Evolutionary conservation across 192 early-diverging fungal genomes (phyloP).

Genomic region (Borealophlyctis nickersoniae): DNA sequence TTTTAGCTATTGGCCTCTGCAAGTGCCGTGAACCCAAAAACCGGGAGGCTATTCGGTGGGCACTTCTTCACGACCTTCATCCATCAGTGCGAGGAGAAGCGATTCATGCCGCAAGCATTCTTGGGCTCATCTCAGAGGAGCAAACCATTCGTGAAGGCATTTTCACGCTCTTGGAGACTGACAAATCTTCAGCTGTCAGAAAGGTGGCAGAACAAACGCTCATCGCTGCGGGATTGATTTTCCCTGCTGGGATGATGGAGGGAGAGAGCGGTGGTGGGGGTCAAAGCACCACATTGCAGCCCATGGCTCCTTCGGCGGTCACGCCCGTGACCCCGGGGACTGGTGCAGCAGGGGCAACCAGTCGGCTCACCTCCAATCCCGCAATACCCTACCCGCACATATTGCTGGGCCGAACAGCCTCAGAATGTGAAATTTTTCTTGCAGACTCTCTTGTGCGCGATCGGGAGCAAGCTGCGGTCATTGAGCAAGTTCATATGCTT

Average conservation of each 20-base stretch:
- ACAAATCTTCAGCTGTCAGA: slow-evolving; percentile 34
- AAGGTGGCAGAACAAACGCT: slow-evolving; percentile 43
- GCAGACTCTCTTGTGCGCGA: slow-evolving; percentile 37
- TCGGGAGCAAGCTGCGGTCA: slow-evolving; percentile 38
- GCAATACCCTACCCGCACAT: slow-evolving; percentile 27
- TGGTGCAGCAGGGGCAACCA: background rate
- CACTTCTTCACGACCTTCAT: slow-evolving; percentile 39
- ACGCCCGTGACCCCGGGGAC: background rate
- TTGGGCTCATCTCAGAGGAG: slow-evolving; percentile 34
- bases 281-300: background rate
- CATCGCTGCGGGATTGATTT: slow-evolving; percentile 25
- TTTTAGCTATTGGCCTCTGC: background rate
- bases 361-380: slow-evolving; percentile 1
- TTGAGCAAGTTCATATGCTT: slow-evolving; percentile 45
- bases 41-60: slow-evolving; percentile 41
- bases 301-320: background rate
- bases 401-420: slow-evolving; percentile 18
- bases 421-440: slow-evolving; percentile 42
- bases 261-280: background rate
- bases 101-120: slow-evolving; percentile 32
- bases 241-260: slow-evolving; percentile 4
- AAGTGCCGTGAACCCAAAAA: background rate
- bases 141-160: slow-evolving; percentile 34
- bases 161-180: slow-evolving; percentile 36
- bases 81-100: slow-evolving; percentile 45